Conservation (phyloP, 2,329 filamentous ascomycete genomes). For the Beauveria brongniartii region DNA sequence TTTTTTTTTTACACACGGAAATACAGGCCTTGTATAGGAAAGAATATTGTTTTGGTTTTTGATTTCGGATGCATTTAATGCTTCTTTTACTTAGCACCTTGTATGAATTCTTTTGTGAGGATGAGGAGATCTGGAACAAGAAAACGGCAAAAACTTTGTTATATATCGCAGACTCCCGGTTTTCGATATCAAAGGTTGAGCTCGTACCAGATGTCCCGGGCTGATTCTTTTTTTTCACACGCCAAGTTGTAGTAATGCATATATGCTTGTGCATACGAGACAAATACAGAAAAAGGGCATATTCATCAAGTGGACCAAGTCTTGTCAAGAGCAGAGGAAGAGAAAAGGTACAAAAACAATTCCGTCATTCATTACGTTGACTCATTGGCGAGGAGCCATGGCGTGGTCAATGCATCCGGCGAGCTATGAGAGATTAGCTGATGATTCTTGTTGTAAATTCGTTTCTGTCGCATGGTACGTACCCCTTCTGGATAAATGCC, state of each 20-base stretch:
- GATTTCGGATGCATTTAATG: not conserved
- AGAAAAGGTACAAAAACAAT: conserved; percentile 1
- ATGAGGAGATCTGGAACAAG: not conserved
- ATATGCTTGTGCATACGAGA: not conserved
- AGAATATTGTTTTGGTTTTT: not conserved
- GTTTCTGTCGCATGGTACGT: conserved; percentile 11
- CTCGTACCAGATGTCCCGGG: not conserved
- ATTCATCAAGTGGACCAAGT: not conserved
- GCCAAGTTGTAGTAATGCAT: not conserved
- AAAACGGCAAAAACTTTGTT: not conserved
- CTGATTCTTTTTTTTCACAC: not conserved
- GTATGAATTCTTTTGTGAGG: not conserved
- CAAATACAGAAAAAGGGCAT: not conserved
- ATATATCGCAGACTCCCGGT: not conserved
- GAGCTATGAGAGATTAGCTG: conserved; percentile 3
- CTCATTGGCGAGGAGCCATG: conserved; percentile 9
- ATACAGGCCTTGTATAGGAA: not conserved
- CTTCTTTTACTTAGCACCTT: not conserved
- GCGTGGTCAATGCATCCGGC: conserved; percentile 11
- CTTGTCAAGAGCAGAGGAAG: not conserved
- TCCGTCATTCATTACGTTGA: conserved; percentile 1
- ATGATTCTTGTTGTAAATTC: too few relatives aligned
- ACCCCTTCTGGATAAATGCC: conserved; percentile 33
- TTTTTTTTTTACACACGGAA: too few relatives aligned
- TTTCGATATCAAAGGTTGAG: conserved; percentile 1